phyloP scores from a whole-genome alignment of 371 early-diverging fungal genomes.

The Mortierella polycephala region DNA sequence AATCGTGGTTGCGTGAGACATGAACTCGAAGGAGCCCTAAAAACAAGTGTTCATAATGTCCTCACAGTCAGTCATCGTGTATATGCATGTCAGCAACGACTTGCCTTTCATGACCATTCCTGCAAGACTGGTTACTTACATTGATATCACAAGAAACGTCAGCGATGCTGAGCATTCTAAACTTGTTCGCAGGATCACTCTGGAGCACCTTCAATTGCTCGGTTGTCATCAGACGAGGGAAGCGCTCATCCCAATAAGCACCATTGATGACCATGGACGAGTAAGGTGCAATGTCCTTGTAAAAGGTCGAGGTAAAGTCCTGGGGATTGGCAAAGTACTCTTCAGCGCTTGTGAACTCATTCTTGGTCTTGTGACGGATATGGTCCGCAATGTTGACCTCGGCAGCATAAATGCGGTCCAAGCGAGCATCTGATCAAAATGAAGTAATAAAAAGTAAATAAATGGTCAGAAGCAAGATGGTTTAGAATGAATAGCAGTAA shows the following conservation, averaged over 20 bases:
- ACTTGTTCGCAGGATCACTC: slow-evolving; percentile 64
- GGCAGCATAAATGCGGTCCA: slow-evolving; percentile 76
- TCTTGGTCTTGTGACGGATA: slow-evolving; percentile 75
- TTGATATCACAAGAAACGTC: slow-evolving; percentile 96
- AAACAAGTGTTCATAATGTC: background rate
- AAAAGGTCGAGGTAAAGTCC: slow-evolving; percentile 85
- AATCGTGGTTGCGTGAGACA: slow-evolving; percentile 87
- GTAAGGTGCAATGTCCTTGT: slow-evolving; percentile 92
- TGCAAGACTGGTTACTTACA: slow-evolving; percentile 56
- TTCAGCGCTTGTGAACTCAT: slow-evolving; percentile 61
- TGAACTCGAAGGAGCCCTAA: slow-evolving; percentile 92
- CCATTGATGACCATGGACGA: slow-evolving; percentile 92
- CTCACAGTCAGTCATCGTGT: too few relatives aligned
- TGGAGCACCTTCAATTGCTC: slow-evolving; percentile 79
- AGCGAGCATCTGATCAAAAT: slow-evolving; percentile 27
- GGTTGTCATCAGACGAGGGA: slow-evolving; percentile 90
- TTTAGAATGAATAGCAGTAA: background rate
- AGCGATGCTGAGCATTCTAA: slow-evolving; percentile 85
- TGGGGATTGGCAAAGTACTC: slow-evolving; percentile 88
- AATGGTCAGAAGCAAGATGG: background rate
- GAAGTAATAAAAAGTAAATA: background rate
- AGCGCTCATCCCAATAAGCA: slow-evolving; percentile 92
- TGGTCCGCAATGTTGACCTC: slow-evolving; percentile 86
- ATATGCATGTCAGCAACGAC: too few relatives aligned
- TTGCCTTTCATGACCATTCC: too few relatives aligned